Conservation (phyloP, 2,329 filamentous ascomycete genomes). For the Fusarium euwallaceae region DNA sequence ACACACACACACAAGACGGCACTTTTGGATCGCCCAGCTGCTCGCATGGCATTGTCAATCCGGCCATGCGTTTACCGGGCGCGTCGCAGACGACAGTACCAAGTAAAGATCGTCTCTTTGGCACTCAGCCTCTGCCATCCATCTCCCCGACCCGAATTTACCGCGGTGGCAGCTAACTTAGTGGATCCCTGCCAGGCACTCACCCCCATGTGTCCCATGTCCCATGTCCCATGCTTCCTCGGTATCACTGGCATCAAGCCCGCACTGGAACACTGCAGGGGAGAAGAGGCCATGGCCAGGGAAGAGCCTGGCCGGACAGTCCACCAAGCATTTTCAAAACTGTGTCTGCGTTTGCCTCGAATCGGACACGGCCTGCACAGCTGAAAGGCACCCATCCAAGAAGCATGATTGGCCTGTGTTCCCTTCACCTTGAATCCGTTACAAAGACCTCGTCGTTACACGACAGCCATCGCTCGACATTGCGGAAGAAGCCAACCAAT, state of each 20-base stretch:
- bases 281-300: constrained; percentile 12
- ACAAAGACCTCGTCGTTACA: constrained; percentile 34
- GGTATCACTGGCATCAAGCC: constrained; percentile 35
- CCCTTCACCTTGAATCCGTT: constrained; percentile 20
- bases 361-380: constrained; percentile 26
- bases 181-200: constrained; percentile 12
- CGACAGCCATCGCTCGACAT: constrained; percentile 33
- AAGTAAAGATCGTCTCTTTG: background rate
- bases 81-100: background rate
- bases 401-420: constrained; percentile 32
- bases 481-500: constrained; percentile 34
- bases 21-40: constrained; percentile 6
- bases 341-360: constrained; percentile 34
- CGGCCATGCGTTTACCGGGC: background rate
- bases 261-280: constrained; percentile 23
- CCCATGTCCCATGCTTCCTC: constrained; percentile 26
- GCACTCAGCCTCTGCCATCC: background rate
- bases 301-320: constrained; percentile 25
- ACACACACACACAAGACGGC: background rate
- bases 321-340: constrained; percentile 30
- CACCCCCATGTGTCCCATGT: constrained; percentile 18
- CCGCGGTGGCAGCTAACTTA: constrained; percentile 5
- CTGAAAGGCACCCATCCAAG: constrained; percentile 18
- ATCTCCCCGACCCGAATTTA: background rate
- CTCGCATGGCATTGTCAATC: constrained; percentile 12